phyloP scores from a whole-genome alignment of 805 yeast genomes.

The Saccharomyces paradoxus region DNA sequence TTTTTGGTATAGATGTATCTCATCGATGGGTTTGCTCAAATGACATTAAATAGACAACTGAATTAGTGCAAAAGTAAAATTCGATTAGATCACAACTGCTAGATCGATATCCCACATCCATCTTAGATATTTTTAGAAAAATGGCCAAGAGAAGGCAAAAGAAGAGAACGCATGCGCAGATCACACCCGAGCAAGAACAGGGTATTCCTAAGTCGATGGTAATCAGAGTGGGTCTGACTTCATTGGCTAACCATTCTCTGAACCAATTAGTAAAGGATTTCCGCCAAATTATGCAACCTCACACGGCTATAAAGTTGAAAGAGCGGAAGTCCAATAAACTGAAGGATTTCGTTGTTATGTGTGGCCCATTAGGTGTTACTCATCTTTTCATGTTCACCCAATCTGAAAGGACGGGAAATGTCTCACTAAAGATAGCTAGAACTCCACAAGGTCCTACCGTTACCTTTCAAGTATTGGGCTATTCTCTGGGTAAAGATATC shows the following conservation, averaged over 20 bases:
- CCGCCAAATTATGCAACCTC: slow-evolving; percentile 89
- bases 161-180: slow-evolving; percentile 76
- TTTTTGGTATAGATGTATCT: neutral
- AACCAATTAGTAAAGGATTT: slow-evolving; percentile 81
- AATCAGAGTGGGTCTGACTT: slow-evolving; percentile 59
- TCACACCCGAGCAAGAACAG: slow-evolving; percentile 55
- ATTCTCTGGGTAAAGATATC: slow-evolving; percentile 78
- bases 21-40: neutral
- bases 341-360: slow-evolving; percentile 95
- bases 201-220: slow-evolving; percentile 92
- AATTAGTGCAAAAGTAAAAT: neutral
- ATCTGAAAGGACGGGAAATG: slow-evolving; percentile 64
- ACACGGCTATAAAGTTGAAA: slow-evolving; percentile 80
- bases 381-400: slow-evolving; percentile 85
- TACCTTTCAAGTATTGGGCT: slow-evolving; percentile 68
- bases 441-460: slow-evolving; percentile 94
- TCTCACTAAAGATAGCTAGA: slow-evolving; percentile 74
- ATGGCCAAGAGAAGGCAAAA: slow-evolving; percentile 60
- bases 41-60: neutral
- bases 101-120: neutral
- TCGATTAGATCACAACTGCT: neutral
- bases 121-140: slow-evolving; percentile 1
- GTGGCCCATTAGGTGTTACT: slow-evolving; percentile 90
- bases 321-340: slow-evolving; percentile 83
- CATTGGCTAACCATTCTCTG: slow-evolving; percentile 60